These are phyloP conservation scores for Thermothielavioides terrestris DNA, from an alignment of 495 filamentous ascomycete species.

Conservation along the genomic window DNA sequence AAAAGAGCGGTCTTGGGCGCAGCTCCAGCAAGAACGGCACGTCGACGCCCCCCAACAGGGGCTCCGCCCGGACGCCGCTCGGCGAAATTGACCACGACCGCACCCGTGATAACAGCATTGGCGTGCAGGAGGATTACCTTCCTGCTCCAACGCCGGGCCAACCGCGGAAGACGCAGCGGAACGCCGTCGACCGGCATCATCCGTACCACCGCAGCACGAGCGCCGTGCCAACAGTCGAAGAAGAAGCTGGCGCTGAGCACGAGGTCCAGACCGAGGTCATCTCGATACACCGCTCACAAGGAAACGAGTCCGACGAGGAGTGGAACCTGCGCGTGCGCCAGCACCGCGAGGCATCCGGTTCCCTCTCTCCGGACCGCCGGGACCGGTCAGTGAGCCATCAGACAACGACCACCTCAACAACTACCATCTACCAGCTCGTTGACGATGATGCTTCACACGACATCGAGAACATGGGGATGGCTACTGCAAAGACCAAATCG, in stretches of 20 bases:
- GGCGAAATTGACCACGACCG: constrained; percentile 85
- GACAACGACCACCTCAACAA: constrained; percentile 48
- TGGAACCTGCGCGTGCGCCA: constrained; percentile 60
- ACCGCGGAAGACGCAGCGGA: constrained; percentile 71
- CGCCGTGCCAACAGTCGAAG: constrained; percentile 36
- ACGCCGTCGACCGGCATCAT: constrained; percentile 39
- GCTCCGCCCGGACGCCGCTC: constrained; percentile 69
- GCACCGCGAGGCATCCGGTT: constrained; percentile 44
- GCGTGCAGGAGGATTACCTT: constrained; percentile 68
- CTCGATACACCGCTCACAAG: constrained; percentile 45
- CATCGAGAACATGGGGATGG: constrained; percentile 43
- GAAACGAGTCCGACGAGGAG: constrained; percentile 71
- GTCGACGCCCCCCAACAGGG: constrained; percentile 74
- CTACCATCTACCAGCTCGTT: constrained; percentile 50
- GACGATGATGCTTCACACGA: constrained; percentile 50
- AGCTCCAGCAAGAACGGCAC: constrained; percentile 48
- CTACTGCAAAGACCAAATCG: constrained; percentile 52
- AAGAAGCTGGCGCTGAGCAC: constrained; percentile 20
- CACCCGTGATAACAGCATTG: constrained; percentile 37
- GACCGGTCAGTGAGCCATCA: constrained; percentile 44
- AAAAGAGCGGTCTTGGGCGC: constrained; percentile 38
- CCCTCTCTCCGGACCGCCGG: constrained; percentile 32
- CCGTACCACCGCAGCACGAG: constrained; percentile 38
- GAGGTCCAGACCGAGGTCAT: constrained; percentile 34
- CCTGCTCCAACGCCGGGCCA: constrained; percentile 95